Evolutionary conservation across 805 yeast genomes (phyloP), one percentile per base, ranked within the genome.

Genomic region (Lipomyces spencermartinsiae): DNA sequence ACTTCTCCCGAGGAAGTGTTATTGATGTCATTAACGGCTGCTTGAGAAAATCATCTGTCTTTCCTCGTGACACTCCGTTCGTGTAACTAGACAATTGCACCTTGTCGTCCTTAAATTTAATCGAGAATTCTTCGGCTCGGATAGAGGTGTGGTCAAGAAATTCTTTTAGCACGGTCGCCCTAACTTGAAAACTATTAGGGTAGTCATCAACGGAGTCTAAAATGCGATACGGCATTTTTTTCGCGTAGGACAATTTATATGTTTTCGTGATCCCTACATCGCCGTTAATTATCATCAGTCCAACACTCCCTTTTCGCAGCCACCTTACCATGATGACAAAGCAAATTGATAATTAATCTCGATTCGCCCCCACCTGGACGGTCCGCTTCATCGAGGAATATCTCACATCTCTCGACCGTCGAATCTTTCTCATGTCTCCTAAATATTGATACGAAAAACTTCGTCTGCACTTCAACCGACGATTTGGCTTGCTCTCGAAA

Each of bases 11-110:
- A 7, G 25, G 54, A 34, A 64, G 61, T 34, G 54, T 61, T 29
- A 69, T 69, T n/a, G 71, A 58, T 10, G 72, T 69, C 60, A 59
- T 62, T 39, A 69, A 39, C n/a, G 72, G 72, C 58, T 62, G 68
- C 54, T 69, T 69, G 34, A 69, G 51, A 22, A 69, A 37, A 29
- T 69, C 72, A 6, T 5, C 22, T 4, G 54, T 22, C 31, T 31
- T 60, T 19, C 55, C 53, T 19, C 19, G 46, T 16, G 46, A n/a
- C 10, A 67, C 63, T 4, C 59, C 59, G 19, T 69, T 71, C 2
- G 71, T 69, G 49, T 58, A 67, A 34, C 71, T 64, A 14, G 72
- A 57, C 16, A 69, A 46, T 19, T 55, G 35, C 12, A 64, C 63
- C 33, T 64, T 60, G 35, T 60, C 60, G 5, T 37, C 54, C 19